Evolutionary conservation across 2,329 filamentous ascomycete genomes (phyloP), one percentile per base, ranked within the genome.

Genomic region (Hypoxylon sp.): DNA sequence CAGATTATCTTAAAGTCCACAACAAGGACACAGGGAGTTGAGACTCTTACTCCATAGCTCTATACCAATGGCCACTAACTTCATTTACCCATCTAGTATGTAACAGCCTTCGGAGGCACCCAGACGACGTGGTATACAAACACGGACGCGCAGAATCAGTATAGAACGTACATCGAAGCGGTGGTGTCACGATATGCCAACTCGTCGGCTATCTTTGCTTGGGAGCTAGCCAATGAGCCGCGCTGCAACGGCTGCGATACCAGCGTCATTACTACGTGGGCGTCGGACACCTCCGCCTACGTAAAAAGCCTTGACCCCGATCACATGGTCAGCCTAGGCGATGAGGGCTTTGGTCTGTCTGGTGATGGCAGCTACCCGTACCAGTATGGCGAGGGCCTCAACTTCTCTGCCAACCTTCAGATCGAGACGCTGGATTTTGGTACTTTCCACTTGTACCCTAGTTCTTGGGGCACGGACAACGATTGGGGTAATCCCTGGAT

Each of bases 241-340:
- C 82, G 88, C 64, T 90, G 87, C 77, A 80, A 81, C 11, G 84
- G 85, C 5, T 90, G 88, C 71, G 77, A 80, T 19, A 81, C 83
- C 3, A 81, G 80, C 1, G 81, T 88, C 8, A 79, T 90, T 55
- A 84, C 82, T 25, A 78, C 84, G 51, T 91, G 89, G 90, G 87
- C 87, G 16, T 78, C 81, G 41, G 77, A 77, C 4, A 87, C 84
- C 1, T 88, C 86, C 21, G 79, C 81, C 21, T 91, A 90, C 73
- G 86, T 91, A 77, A 91, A 91, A 77, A 83, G 80, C 11, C 79
- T 91, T 11, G 89, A 91, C 73, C 69, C 82, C 0, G 78, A 84
- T 58, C 89, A 91, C 76, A 84, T 91, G 83, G 87, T 91, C 27
- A 84, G 85, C 0, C 81, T 89, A 2, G 89, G 89, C 23, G 88